Evolutionary conservation across 495 filamentous ascomycete genomes (phyloP).

Genomic region (Immersiella caudata): DNA sequence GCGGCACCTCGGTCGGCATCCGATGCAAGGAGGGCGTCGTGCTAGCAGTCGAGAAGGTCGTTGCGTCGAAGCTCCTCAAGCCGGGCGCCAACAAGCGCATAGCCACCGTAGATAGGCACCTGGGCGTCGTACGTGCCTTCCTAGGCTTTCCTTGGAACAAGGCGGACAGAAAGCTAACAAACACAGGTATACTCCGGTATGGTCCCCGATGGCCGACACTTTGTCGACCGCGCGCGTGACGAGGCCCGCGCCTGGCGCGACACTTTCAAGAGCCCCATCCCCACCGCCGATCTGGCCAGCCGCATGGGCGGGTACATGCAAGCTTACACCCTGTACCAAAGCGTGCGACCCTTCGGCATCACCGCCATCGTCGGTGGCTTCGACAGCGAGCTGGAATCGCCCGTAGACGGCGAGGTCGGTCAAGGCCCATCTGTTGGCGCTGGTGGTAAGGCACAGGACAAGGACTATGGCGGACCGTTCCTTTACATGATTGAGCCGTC

Average conservation of each 20-base stretch:
- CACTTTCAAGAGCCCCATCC: conserved; percentile 88
- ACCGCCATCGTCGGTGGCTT: conserved; percentile 93
- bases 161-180: conserved; percentile 12
- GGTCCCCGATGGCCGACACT: conserved; percentile 91
- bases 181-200: conserved; percentile 86
- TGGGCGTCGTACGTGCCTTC: conserved; percentile 72
- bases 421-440: conserved; percentile 73
- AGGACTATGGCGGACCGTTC: conserved; percentile 81
- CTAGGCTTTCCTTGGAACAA: background rate
- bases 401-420: conserved; percentile 87
- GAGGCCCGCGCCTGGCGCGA: conserved; percentile 88
- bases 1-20: conserved; percentile 94
- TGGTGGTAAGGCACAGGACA: conserved; percentile 75
- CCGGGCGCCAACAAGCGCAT: conserved; percentile 94
- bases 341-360: conserved; percentile 93
- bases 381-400: conserved; percentile 78
- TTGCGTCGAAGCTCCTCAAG: conserved; percentile 93
- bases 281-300: conserved; percentile 79
- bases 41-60: conserved; percentile 93
- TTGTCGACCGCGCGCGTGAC: conserved; percentile 89
- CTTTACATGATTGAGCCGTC: conserved; percentile 99
- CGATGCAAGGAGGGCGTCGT: conserved; percentile 97
- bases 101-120: conserved; percentile 88
- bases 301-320: conserved; percentile 95
- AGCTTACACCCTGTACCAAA: conserved; percentile 95